Evolutionary conservation across 2,329 filamentous ascomycete genomes (phyloP), one percentile per base, ranked within the genome.

Genomic region (Zasmidium angulare): DNA sequence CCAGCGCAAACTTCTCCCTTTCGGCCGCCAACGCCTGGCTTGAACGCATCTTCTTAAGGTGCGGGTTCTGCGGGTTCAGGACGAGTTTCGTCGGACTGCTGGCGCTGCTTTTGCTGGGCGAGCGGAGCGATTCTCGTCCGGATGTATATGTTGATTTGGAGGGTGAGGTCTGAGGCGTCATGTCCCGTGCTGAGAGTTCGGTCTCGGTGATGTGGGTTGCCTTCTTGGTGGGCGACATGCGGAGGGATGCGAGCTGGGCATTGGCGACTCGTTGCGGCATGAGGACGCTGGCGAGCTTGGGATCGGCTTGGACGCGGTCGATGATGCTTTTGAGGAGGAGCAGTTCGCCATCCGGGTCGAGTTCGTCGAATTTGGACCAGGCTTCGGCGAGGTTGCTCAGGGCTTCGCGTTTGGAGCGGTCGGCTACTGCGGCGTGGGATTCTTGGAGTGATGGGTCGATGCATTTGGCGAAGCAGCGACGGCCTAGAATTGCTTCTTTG

Each of bases 321-420:
- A 96, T 82, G 64, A 96, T 84, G 58, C 86, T 84, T 69, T 87
- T 89, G 70, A 99, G 82, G 17, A 99, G 82, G 66, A 96, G 87
- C 69, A 93, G 95, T 46, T 93, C 86, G 19, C 93, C 93, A 72
- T 97, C 93, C 0, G 93, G 93, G 69, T 99, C 93, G 26, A 93
- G 82, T 48, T 90, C 86, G 73, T 98, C 91, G 29, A 99, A 82
- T 12, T 87, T 84, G 3, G 88, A 89, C 80, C 95, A 96, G 0
- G 93, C 93, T 72, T 96, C 90, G 0, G 90, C 91, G 12, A 97
- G 81, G 63, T 87, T 86, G 2, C 89, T 90, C 26, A 98, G 82
- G 0, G 91, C 91, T 68, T 96, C 91, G 36, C 93, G 85, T 74
- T 95, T 96, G n/a, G 80, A 40, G 29, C 65, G 59, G 48, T 72